Conservation (phyloP, 2,329 filamentous ascomycete genomes). For the Penicillium sp. region DNA sequence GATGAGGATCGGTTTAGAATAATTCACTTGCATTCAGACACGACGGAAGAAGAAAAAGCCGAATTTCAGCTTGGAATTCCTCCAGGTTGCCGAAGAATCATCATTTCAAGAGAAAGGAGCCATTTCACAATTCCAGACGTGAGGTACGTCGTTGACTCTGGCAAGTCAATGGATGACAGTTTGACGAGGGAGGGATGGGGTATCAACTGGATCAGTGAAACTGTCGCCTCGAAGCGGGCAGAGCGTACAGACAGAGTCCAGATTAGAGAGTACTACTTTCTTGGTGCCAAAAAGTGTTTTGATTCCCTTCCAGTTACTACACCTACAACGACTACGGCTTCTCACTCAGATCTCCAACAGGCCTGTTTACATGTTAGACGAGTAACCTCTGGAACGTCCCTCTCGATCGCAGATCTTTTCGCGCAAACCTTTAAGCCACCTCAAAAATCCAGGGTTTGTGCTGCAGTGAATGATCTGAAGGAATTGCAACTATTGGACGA, state of each 20-base stretch:
- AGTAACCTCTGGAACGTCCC: slow-evolving; percentile 37
- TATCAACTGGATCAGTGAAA: slow-evolving; percentile 50
- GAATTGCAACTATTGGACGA: slow-evolving; percentile 47
- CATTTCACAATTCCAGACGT: slow-evolving; percentile 55
- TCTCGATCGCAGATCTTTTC: slow-evolving; percentile 42
- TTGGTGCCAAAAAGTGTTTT: slow-evolving; percentile 44
- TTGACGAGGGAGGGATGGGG: slow-evolving; percentile 31
- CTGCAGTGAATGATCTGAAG: slow-evolving; percentile 34
- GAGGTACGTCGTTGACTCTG: slow-evolving; percentile 51
- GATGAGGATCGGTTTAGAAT: slow-evolving; percentile 45
- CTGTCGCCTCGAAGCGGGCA: slow-evolving; percentile 50
- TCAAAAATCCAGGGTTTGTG: slow-evolving; percentile 34
- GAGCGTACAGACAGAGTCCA: slow-evolving; percentile 53
- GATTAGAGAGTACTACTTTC: slow-evolving; percentile 51
- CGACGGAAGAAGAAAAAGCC: not conserved
- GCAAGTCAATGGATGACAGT: slow-evolving; percentile 42
- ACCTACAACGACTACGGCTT: slow-evolving; percentile 39
- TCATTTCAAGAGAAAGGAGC: slow-evolving; percentile 54
- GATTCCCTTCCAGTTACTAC: slow-evolving; percentile 35
- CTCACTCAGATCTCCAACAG: slow-evolving; percentile 47
- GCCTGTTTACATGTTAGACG: slow-evolving; percentile 48
- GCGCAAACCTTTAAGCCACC: slow-evolving; percentile 50
- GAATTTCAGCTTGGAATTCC: slow-evolving; percentile 27
- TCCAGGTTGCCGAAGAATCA: slow-evolving; percentile 48
- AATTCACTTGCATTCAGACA: slow-evolving; percentile 48